phyloP scores from a whole-genome alignment of 148 eudicot genomes.

The Fagopyrum tataricum region DNA sequence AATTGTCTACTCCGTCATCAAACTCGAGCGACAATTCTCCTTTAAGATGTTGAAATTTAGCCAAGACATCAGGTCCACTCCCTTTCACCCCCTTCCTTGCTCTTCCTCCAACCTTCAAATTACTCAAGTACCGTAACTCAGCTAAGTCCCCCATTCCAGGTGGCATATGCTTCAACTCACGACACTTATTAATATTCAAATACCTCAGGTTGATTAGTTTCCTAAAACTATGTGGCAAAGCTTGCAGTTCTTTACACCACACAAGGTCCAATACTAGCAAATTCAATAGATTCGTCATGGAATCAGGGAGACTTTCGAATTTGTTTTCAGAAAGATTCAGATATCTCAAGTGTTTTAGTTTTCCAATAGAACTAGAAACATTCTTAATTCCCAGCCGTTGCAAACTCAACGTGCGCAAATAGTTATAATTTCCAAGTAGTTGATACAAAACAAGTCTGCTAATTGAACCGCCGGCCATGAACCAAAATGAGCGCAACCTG shows the following conservation, averaged over 20 bases:
- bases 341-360: conserved; percentile 23
- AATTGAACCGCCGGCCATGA: background rate
- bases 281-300: conserved; percentile 29
- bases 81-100: background rate
- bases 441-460: background rate
- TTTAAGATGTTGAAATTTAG: background rate
- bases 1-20: background rate
- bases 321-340: conserved; percentile 23
- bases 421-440: background rate
- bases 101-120: background rate
- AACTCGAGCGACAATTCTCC: background rate
- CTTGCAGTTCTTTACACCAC: background rate
- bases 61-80: background rate
- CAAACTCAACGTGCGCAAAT: background rate
- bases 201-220: conserved; percentile 18
- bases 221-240: conserved; percentile 11
- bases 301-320: conserved; percentile 2
- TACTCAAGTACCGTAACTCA: conserved; percentile 3
- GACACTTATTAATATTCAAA: conserved; percentile 12
- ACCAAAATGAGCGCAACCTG: background rate
- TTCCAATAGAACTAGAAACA: background rate
- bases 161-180: conserved; percentile 15
- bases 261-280: conserved; percentile 17
- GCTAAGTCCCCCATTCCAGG: conserved; percentile 10
- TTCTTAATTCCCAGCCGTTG: background rate